phyloP scores from a whole-genome alignment of 495 filamentous ascomycete genomes.

The Podospora anserina region DNA sequence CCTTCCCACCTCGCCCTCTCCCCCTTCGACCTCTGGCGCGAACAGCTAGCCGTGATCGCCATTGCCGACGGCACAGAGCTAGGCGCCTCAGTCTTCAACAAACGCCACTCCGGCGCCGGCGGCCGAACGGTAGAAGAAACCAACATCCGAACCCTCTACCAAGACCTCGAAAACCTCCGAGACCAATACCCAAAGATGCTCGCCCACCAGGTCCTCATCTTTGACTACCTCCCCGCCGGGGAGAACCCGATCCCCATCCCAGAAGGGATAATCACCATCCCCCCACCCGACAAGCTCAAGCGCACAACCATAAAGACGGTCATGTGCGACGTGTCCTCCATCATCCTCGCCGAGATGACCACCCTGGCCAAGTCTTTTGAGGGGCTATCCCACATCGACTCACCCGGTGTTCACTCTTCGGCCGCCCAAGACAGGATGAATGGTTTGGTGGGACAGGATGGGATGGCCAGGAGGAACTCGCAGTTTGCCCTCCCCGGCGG shows the following conservation, averaged over 20 bases:
- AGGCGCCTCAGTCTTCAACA: conserved; percentile 38
- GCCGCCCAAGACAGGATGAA: conserved; percentile 28
- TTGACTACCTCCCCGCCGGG: conserved; percentile 57
- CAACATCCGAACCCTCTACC: conserved; percentile 53
- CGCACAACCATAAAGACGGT: conserved; percentile 92
- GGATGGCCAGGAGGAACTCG: conserved; percentile 51
- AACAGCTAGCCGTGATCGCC: conserved; percentile 75
- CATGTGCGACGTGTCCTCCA: conserved; percentile 85
- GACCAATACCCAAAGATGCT: conserved; percentile 72
- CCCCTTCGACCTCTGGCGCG: conserved; percentile 81
- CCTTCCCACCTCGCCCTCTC: conserved; percentile 72
- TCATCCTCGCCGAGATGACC: conserved; percentile 82
- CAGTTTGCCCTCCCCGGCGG: conserved; percentile 44
- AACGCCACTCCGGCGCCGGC: conserved; percentile 41
- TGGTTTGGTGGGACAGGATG: conserved; percentile 39
- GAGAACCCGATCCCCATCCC: conserved; percentile 49
- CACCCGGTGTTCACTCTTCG: conserved; percentile 53
- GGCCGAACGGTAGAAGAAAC: conserved; percentile 45
- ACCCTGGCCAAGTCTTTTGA: conserved; percentile 82
- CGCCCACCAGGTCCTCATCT: conserved; percentile 74
- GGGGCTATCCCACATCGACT: conserved; percentile 73
- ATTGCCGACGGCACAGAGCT: conserved; percentile 70
- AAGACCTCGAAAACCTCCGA: conserved; percentile 65
- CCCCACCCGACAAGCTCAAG: conserved; percentile 64
- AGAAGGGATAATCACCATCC: conserved; percentile 67